These are phyloP conservation scores for Trichoderma atroviride DNA, from an alignment of 2,329 filamentous ascomycete species.

Conservation along the genomic window DNA sequence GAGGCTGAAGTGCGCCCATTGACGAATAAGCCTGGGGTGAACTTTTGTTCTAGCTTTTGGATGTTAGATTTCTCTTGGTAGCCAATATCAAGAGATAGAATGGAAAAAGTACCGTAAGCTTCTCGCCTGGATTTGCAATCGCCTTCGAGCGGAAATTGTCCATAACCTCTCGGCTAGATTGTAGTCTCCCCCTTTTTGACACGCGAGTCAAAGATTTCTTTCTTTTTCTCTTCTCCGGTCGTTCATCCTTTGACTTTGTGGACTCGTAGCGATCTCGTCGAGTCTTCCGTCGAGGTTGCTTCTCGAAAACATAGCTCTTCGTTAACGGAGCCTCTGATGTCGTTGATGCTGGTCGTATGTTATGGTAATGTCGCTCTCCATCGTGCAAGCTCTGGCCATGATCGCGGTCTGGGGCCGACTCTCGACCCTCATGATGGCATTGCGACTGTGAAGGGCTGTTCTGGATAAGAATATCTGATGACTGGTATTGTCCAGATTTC, in stretches of 20 bases:
- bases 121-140: conserved; percentile 48
- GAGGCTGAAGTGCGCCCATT: conserved; percentile 37
- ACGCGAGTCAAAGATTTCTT: conserved; percentile 14
- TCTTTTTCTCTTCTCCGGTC: background rate
- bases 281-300: conserved; percentile 29
- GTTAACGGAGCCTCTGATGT: background rate
- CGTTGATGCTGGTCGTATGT: background rate
- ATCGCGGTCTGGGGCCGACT: background rate
- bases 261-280: conserved; percentile 30
- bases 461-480: conserved; percentile 19
- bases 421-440: background rate
- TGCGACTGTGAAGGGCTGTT: background rate
- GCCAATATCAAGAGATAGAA: background rate
- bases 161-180: conserved; percentile 53
- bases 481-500: background rate
- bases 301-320: conserved; percentile 19
- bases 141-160: conserved; percentile 58
- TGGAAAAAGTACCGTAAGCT: conserved; percentile 36
- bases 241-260: background rate
- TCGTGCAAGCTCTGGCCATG: background rate
- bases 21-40: conserved; percentile 40
- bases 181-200: conserved; percentile 36
- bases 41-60: conserved; percentile 39
- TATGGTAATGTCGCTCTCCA: background rate
- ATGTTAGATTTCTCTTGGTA: background rate